Conservation (phyloP, 176 grass and related monocot genomes). For the Chrysopogon serrulatus region DNA sequence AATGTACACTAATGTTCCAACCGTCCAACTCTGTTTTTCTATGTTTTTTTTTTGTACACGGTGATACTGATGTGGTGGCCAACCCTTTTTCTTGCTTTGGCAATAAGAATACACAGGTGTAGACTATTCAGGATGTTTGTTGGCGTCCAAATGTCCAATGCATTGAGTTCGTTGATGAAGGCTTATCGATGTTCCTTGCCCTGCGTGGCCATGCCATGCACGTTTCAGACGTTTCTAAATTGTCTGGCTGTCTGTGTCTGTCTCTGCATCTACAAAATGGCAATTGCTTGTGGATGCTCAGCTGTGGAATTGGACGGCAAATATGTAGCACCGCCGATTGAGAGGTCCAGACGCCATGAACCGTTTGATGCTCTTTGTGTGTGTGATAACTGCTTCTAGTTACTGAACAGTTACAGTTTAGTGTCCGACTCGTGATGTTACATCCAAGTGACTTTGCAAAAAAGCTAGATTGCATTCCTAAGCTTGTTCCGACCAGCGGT, state of each 20-base stretch:
- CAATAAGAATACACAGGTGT: slow-evolving; percentile 28
- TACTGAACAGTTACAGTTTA: neutral
- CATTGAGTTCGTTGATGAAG: neutral
- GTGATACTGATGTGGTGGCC: neutral
- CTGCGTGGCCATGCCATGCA: neutral
- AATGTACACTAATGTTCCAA: neutral
- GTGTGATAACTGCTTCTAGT: neutral
- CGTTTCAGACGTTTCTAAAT: neutral
- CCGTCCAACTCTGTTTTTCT: neutral
- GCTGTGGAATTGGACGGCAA: neutral
- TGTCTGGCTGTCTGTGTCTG: neutral
- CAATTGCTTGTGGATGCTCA: neutral
- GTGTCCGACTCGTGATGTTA: neutral
- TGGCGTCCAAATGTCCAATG: neutral
- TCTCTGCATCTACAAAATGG: neutral
- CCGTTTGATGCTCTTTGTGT: neutral
- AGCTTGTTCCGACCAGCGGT: neutral
- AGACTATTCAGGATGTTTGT: slow-evolving; percentile 18
- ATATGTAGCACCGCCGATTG: neutral
- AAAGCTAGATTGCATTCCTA: neutral
- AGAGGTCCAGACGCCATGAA: neutral
- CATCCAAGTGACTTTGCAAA: neutral
- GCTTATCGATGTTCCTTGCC: neutral
- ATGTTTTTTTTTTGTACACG: neutral
- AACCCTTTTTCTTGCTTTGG: slow-evolving; percentile 12